Evolutionary conservation across 371 early-diverging fungal species (phyloP), one percentile per base, ranked within the genome.

Genomic region (Catenaria anguillulae): DNA sequence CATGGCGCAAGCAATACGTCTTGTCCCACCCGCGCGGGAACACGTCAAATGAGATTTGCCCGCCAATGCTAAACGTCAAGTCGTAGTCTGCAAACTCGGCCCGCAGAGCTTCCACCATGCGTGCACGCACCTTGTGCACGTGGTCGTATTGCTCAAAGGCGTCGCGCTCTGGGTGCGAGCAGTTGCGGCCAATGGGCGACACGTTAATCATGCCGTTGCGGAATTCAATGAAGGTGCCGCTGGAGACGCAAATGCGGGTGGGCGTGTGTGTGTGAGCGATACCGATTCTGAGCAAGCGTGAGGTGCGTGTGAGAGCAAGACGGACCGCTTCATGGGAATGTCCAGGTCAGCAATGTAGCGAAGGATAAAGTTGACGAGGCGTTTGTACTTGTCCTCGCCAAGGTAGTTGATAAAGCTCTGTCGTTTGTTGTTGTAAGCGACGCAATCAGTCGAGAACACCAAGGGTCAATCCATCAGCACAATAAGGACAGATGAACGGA

Each of bases 11-110:
- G 74, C 99, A 98, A 77, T 93, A 99, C 54, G 98, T 99, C 84
- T 97, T 97, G 77, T 97, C 98, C 99, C 99, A 99, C 37, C 99
- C 99, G 55, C 82, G 84, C 46, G 99, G 99, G 83, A 99, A 98
- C 26, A 98, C 92, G 74, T 99, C 99, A 70, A 99, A 97, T 8
- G 98, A 98, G 71, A 99, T 99, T 75, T 99, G 96, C 23, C 99
- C 99, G 55, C 84, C 77, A 69, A 99, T 99, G 21, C 94, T 94
- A 80, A 84, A 99, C 54, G 91, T 93, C 68, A 99, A 74, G 17
- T 81, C 83, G 67, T 85, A 83, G 70, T 93, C 86, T 15, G 88
- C 73, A 78, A 99, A 99, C 68, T 90, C 84, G 42, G 79, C 73
- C 75, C 86, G 84, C 36, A 99, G 75, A 10, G 78, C 89, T 60